Base-by-base conservation (phyloP, 495 filamentous ascomycete genomes). In the Penicillium ochrochloron region DNA sequence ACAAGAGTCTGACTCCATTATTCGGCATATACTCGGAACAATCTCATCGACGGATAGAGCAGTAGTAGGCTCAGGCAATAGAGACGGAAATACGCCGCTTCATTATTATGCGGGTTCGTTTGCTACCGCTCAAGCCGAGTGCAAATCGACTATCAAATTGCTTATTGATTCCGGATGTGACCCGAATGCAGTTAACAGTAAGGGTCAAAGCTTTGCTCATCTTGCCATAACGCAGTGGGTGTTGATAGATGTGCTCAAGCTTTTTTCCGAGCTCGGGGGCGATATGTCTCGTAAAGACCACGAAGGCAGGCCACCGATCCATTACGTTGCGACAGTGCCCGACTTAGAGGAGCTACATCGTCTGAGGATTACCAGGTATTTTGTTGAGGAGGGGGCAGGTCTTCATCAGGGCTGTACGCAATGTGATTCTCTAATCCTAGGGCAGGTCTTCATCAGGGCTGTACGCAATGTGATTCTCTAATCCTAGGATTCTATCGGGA, bases 21-120 rank as follows among this genome's bases (percentile, higher is more conserved):
- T 44, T 44, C 17, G 41, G 41, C 17, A 44, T 44, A 44, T 44
- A 19, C 41, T 44, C 41, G 41, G 41, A 44, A 44, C 41, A 44
- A 44, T 44, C 17, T 44, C 41, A 44, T 5, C 41, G 8, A 44
- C 17, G 41, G 41, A 44, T 44, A 44, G 41, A 17, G 41, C 41
- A n/a, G 17, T 44, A 19, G 41, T 44, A 19, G 41, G 41, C 17
- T 44, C 41, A 5, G 41, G 41, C 41, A 44, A 44, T 44, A 19
- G n/a, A 9, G 41, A 44, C 41, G 41, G 41, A 19, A 44, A 44
- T 44, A 44, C 41, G 41, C 41, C 7, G 41, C 41, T 44, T 5
- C 41, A 44, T 44, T 44, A 9, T 19, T 44, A 44, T 44, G 41
- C 41, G 41, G 41, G 41, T 19, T 44, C 41, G 17, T 19, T 44